These are phyloP conservation scores for Epithemia pelagica DNA, from an alignment of 108 stramenopile species.

Conservation along the genomic window DNA sequence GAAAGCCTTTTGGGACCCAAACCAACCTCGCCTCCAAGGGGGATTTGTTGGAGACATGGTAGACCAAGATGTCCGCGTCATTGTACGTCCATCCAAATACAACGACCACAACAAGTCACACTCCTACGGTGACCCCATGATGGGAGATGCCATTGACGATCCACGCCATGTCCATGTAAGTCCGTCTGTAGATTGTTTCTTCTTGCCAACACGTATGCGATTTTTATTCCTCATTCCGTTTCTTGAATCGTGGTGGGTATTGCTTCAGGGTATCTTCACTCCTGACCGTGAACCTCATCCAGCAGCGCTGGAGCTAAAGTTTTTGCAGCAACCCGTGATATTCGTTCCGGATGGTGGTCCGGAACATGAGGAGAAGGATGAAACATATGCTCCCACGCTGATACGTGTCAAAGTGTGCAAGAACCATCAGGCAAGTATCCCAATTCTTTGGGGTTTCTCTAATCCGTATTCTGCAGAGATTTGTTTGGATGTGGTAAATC, in stretches of 20 bases:
- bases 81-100: not conserved
- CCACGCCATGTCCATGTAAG: slow-evolving; percentile 88
- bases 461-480: too few relatives aligned
- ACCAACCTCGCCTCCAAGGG: slow-evolving; percentile 74
- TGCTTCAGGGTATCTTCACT: slow-evolving; percentile 83
- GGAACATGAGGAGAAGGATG: too few relatives aligned
- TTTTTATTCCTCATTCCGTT: too few relatives aligned
- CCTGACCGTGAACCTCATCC: slow-evolving; percentile 90
- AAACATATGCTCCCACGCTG: too few relatives aligned
- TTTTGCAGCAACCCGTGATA: slow-evolving; percentile 76
- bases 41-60: slow-evolving; percentile 98
- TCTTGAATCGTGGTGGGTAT: too few relatives aligned
- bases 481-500: slow-evolving; percentile 16
- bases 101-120: slow-evolving; percentile 44
- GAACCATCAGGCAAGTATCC: not conserved
- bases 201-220: too few relatives aligned
- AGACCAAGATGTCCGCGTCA: slow-evolving; percentile 78
- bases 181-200: too few relatives aligned
- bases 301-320: slow-evolving; percentile 79
- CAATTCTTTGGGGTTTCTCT: too few relatives aligned
- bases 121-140: slow-evolving; percentile 95
- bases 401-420: too few relatives aligned
- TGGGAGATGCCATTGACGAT: slow-evolving; percentile 68
- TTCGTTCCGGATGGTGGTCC: too few relatives aligned
- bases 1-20: slow-evolving; percentile 64